Evolutionary conservation across 495 filamentous ascomycete species (phyloP).

Genomic region (Halenospora varia): DNA sequence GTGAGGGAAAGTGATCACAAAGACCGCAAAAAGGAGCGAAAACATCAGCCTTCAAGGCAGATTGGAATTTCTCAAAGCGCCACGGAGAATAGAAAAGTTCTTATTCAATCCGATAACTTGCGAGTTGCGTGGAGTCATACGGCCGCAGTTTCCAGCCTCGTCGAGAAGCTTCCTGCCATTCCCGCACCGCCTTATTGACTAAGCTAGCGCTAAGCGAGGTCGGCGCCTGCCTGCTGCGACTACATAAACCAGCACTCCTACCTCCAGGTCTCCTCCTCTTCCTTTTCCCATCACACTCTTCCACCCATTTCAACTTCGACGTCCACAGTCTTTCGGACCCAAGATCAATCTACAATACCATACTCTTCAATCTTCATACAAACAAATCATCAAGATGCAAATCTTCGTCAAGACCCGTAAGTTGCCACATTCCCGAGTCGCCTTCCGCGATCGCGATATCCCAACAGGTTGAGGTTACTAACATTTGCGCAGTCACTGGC

Average conservation of each 20-base stretch:
- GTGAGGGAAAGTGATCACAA: background rate
- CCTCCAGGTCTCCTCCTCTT: constrained; percentile 18
- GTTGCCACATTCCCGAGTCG: constrained; percentile 34
- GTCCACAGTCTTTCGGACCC: constrained; percentile 7
- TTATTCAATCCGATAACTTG: background rate
- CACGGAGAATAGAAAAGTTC: no score
- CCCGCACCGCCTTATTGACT: background rate
- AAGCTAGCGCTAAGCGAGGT: background rate
- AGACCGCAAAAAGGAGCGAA: background rate
- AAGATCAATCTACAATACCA: constrained; percentile 14
- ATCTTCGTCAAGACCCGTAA: constrained; percentile 97
- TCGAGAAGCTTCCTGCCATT: background rate
- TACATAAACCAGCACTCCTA: constrained; percentile 27
- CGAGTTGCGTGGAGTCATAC: background rate
- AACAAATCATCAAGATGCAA: constrained; percentile 62
- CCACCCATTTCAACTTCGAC: constrained; percentile 11
- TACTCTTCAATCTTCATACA: constrained; percentile 4
- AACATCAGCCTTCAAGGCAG: no score
- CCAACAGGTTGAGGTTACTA: constrained; percentile 24
- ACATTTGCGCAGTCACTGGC: constrained; percentile 64
- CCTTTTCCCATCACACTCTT: constrained; percentile 3
- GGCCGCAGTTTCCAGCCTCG: background rate
- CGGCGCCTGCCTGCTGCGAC: background rate
- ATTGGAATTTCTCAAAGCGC: no score
- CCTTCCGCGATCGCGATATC: constrained; percentile 21